These are phyloP conservation scores for Alternaria atra DNA, from an alignment of 2,329 filamentous ascomycete species.

Conservation along the genomic window DNA sequence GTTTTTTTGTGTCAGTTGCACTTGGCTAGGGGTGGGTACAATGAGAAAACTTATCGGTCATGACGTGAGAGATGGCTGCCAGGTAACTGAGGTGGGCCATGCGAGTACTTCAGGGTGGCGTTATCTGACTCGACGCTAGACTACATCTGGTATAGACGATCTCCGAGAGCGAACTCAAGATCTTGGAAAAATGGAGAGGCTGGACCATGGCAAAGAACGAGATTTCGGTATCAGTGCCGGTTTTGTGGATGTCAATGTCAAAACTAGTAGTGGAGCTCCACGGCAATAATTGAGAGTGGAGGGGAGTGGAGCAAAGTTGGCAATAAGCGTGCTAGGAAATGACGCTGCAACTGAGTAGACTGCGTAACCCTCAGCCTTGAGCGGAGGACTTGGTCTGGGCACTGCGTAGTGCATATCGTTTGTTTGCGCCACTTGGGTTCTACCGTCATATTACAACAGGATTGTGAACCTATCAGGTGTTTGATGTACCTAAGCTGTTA, in stretches of 20 bases:
- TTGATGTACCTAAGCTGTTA: neutral
- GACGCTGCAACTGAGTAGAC: conserved; percentile 1
- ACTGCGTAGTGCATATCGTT: conserved; percentile 6
- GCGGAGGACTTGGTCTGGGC: conserved; percentile 7
- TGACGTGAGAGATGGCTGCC: conserved; percentile 2
- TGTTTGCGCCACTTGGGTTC: conserved; percentile 2
- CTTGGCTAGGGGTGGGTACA: neutral
- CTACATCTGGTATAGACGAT: neutral
- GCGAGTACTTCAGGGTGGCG: conserved; percentile 3
- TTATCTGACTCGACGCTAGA: conserved; percentile 5
- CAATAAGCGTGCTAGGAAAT: conserved; percentile 15
- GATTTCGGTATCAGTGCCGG: conserved; percentile 2
- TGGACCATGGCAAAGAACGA: neutral
- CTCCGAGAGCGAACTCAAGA: neutral
- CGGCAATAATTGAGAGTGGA: neutral
- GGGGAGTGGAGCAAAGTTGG: conserved; percentile 2
- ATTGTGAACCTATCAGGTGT: neutral
- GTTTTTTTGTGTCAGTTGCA: neutral
- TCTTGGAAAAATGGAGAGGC: conserved; percentile 2
- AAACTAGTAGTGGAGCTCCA: conserved; percentile 1
- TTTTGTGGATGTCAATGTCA: conserved; percentile 4
- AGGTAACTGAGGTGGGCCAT: conserved; percentile 21
- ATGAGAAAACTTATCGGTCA: neutral
- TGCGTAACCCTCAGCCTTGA: conserved; percentile 15
- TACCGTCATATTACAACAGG: neutral